Base-by-base conservation (phyloP, 2,329 filamentous ascomycete genomes). In the Colletotrichum sp. region DNA sequence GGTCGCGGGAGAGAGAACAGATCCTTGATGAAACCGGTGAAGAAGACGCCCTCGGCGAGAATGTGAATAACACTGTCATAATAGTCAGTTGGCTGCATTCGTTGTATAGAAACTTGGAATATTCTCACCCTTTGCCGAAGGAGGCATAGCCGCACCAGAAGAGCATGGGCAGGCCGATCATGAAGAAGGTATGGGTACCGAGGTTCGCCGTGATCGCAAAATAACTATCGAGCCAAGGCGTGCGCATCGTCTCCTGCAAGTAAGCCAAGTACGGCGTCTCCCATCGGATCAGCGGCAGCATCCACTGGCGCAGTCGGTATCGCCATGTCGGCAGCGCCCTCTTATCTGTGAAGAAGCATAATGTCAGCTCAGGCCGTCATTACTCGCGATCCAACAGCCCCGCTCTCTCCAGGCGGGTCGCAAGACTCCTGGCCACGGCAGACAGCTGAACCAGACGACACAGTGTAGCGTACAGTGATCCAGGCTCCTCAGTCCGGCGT, bases 121-220 rank as follows among this genome's bases (percentile, higher is more conserved):
- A n/a, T 70, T 89, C 93, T 80, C 92, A 98, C 95, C 94, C 96
- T 87, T 97, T 94, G 71, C 95, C 97, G 79, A 98, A 91, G 78
- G 91, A 93, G 59, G 94, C 93, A 85, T 96, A 95, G 70, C 96
- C 96, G 81, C 95, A 98, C 97, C 97, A 99, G 87, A 99, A 99
- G 80, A 98, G 91, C 78, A 99, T 95, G 7, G 97, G 97, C 81
- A 99, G 87, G 74, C 95, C 94, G 79, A 98, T 91, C 96, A 99
- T 99, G 89, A 98, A 99, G 88, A 98, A 99, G 1, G 97, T 99
- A 86, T 99, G 97, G 1, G 97, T 99, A 79, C 97, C 95, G 71
- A 99, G 91, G 84, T 99, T 99, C 78, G 97, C 97, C 1, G 96
- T 98, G 79, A 98, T 95, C 67, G 97, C 96, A 85, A 99, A 99